Evolutionary conservation across 257 asterid species (phyloP).

Genomic region (Primulina tabacum): DNA sequence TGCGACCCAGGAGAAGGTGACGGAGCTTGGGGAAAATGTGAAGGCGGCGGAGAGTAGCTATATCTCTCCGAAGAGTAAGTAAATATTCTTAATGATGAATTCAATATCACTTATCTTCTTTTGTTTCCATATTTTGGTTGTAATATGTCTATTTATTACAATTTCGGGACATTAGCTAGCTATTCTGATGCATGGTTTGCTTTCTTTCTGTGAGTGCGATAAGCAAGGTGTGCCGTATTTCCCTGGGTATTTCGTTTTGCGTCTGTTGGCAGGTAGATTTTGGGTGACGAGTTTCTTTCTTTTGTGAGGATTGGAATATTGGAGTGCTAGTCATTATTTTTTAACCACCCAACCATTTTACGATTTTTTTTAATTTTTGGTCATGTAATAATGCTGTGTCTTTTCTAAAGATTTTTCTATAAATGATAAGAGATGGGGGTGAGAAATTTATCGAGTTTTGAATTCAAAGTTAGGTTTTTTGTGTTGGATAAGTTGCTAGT

Average conservation of each 20-base stretch:
- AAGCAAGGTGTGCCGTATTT: not conserved
- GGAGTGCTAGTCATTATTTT: not conserved
- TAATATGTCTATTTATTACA: too few species aligned
- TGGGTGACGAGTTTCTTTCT: not conserved
- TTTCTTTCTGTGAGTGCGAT: not conserved
- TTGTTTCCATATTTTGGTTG: too few species aligned
- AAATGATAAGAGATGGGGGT: not conserved
- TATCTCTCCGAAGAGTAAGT: constrained; percentile 36
- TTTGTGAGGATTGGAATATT: not conserved
- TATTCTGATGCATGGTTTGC: not conserved
- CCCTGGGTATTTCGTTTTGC: not conserved
- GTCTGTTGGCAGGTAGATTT: not conserved
- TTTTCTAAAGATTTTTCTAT: not conserved
- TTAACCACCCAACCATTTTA: not conserved
- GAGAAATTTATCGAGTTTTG: not conserved
- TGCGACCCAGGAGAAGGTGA: not conserved
- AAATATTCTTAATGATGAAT: not conserved
- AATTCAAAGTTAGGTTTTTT: not conserved
- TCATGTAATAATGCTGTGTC: not conserved
- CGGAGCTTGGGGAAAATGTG: constrained; percentile 25
- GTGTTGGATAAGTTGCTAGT: not conserved
- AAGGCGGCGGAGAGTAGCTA: constrained; percentile 23
- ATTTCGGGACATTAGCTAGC: not conserved
- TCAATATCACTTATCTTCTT: not conserved
- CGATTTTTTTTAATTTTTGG: not conserved